Base-by-base conservation (phyloP, 805 yeast genomes). In the Hanseniaspora lindneri region DNA sequence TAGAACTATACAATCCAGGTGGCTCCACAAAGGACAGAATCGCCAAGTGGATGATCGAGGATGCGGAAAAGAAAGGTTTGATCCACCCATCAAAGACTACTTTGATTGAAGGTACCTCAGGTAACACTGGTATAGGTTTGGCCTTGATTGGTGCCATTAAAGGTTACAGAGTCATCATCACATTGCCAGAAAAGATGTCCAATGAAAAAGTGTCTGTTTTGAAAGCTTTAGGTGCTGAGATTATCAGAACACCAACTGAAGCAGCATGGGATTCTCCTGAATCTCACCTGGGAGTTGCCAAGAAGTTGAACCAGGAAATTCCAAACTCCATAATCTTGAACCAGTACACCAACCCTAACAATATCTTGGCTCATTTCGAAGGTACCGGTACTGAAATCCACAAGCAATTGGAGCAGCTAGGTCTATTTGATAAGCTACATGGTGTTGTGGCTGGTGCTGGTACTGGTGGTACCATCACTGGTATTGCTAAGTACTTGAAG, bases 191-290 rank as follows among this genome's bases (percentile, higher is more conserved):
- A 69, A 84, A 84, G 68, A 84, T 84, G 95, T 81, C 89, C 37
- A 84, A 84, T 64, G 95, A 84, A 61, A 84, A 84, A 62, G 94
- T 84, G 27, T 77, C 88, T 42, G 94, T 85, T 5, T 73, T 84
- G 63, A 83, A 83, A 65, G 94, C 94, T 5, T 71, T 84, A 52
- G 95, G 95, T 51, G 94, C 95, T 28, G 94, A 84, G 64, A 84
- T 84, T 61, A 80, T 84, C 55, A 76, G 95, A 70, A 84, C 95
- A 11, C 94, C 95, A 46, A 84, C 88, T 25, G 94, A 81, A 60
- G 94, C 94, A 39, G 94, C 94, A 2, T 84, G 87, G 85, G 94
- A 84, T 58, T 75, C 94, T 41, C 94, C 94, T 39, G 94, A 85
- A 64, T 79, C 88, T 28, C 94, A 84, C 60, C 83, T 84, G 60